phyloP scores from a whole-genome alignment of 1,284 basidiomycete species.

The Sanghuangporus weigelae region DNA sequence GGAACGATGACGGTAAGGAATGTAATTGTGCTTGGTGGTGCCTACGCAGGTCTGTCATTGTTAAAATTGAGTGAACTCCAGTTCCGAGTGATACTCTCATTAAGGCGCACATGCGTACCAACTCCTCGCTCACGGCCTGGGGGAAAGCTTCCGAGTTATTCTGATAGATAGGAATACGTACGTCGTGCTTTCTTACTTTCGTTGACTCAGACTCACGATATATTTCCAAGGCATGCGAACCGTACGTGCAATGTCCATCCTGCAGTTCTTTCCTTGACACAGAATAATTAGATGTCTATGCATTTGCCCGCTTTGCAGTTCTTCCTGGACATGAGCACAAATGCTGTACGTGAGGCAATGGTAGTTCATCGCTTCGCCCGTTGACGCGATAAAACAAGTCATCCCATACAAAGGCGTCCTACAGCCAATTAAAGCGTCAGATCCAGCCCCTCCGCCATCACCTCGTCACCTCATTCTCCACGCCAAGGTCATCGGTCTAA shows the following conservation, averaged over 20 bases:
- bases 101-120: slow-evolving; percentile 47
- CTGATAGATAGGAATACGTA: slow-evolving; percentile 68
- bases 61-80: neutral
- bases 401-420: slow-evolving; percentile 58
- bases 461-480: slow-evolving; percentile 35
- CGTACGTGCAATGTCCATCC: slow-evolving; percentile 28
- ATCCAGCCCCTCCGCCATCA: slow-evolving; percentile 14
- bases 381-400: slow-evolving; percentile 31
- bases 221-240: slow-evolving; percentile 37
- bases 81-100: neutral
- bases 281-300: slow-evolving; percentile 50
- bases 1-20: slow-evolving; percentile 31
- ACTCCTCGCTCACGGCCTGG: slow-evolving; percentile 50
- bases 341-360: slow-evolving; percentile 41
- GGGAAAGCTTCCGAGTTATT: slow-evolving; percentile 57
- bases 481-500: slow-evolving; percentile 42
- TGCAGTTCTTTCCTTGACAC: slow-evolving; percentile 14
- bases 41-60: slow-evolving; percentile 46
- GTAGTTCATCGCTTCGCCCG: neutral
- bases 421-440: slow-evolving; percentile 15
- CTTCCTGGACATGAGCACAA: slow-evolving; percentile 69
- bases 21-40: slow-evolving; percentile 52
- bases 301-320: slow-evolving; percentile 58
- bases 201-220: slow-evolving; percentile 7
- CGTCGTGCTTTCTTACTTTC: slow-evolving; percentile 20